Conservation (phyloP, 2,329 filamentous ascomycete genomes). For the Lachnellula occidentalis region DNA sequence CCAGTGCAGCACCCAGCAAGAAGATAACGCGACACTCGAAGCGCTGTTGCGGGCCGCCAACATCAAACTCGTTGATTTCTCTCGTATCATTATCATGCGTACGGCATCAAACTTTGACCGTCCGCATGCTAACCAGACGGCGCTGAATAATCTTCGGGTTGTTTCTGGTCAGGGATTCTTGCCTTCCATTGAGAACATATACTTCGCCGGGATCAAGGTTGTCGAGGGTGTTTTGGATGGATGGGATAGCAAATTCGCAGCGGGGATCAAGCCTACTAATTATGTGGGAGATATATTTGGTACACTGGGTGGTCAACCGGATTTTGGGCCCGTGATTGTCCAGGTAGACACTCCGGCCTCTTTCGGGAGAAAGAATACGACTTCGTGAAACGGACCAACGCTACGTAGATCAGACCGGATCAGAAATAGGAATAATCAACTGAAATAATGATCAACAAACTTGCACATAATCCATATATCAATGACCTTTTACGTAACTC, state of each 20-base stretch:
- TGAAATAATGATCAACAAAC: no score
- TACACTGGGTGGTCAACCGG: slow-evolving; percentile 57
- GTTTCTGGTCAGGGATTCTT: slow-evolving; percentile 52
- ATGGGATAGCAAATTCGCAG: slow-evolving; percentile 55
- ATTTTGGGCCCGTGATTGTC: slow-evolving; percentile 48
- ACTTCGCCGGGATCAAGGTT: slow-evolving; percentile 56
- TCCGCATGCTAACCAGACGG: slow-evolving; percentile 49
- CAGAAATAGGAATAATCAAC: no score
- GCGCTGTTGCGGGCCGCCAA: slow-evolving; percentile 55
- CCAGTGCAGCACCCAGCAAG: slow-evolving; percentile 60
- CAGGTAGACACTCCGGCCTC: no score
- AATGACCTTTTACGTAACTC: no score
- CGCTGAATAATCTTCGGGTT: slow-evolving; percentile 53
- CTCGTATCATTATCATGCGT: slow-evolving; percentile 60
- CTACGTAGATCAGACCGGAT: no score
- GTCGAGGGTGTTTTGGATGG: slow-evolving; percentile 51
- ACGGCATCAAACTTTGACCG: slow-evolving; percentile 66
- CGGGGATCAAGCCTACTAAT: slow-evolving; percentile 53
- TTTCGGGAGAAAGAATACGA: no score
- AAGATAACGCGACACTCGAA: slow-evolving; percentile 64
- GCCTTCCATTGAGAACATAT: slow-evolving; percentile 59
- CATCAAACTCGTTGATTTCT: slow-evolving; percentile 55
- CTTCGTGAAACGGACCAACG: no score
- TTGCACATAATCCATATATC: no score
- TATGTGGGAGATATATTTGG: slow-evolving; percentile 70